A percentile compares a stretch with the other conserved stretches of the same genome.
phyloP scores from a whole-genome alignment of 768 basidiomycete species.

The Calocera viscosa region DNA sequence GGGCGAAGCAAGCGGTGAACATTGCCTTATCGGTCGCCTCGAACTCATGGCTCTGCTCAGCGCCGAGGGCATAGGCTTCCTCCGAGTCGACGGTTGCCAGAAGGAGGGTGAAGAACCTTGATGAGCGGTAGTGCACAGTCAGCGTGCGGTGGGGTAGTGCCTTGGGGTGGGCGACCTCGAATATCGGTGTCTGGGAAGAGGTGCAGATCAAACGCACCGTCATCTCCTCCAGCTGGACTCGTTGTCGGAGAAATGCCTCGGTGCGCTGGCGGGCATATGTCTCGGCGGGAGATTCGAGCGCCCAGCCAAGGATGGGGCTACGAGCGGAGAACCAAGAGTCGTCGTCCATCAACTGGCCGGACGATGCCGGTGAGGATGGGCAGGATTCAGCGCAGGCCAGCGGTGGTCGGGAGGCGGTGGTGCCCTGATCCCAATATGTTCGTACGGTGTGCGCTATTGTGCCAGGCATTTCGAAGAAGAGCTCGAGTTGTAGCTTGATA shows the following conservation, averaged over 20 bases:
- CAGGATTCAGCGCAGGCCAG: neutral
- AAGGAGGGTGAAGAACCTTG: constrained; percentile 3
- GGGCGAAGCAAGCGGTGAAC: constrained; percentile 6
- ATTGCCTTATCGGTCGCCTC: neutral
- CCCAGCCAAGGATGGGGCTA: neutral
- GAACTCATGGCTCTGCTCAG: neutral
- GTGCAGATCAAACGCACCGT: constrained; percentile 1
- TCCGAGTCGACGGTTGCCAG: neutral
- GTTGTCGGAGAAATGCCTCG: constrained; percentile 1
- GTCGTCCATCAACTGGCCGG: neutral
- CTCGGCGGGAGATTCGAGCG: neutral
- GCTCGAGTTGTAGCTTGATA: neutral
- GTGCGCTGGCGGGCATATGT: neutral
- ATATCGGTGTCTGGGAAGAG: neutral
- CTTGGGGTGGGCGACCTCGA: neutral
- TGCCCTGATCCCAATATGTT: neutral
- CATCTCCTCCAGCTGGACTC: constrained; percentile 1
- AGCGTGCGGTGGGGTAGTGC: constrained; percentile 1
- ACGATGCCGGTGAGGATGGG: neutral
- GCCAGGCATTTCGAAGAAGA: neutral
- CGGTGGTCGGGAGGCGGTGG: neutral
- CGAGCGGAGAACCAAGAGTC: neutral
- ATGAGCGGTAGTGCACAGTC: neutral
- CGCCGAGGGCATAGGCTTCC: neutral
- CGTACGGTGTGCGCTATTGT: neutral